These are phyloP conservation scores for Heterobasidion irregulare DNA, from an alignment of 1,284 basidiomycete species.

Conservation along the genomic window DNA sequence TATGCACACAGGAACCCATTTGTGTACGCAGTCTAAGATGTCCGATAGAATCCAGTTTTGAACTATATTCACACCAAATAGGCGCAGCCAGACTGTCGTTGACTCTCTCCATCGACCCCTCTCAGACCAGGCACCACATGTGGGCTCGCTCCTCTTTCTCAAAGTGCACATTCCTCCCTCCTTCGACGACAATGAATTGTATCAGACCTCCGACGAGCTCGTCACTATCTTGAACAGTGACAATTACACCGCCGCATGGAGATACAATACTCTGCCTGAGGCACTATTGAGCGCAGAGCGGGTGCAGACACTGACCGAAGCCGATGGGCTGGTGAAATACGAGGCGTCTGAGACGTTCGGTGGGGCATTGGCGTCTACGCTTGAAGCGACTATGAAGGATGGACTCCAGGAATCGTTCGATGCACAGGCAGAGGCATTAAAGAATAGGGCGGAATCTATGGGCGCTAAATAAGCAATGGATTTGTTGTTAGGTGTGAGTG, in stretches of 20 bases:
- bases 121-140: neutral
- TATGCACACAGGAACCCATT: slow-evolving; percentile 4
- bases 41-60: neutral
- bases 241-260: slow-evolving; percentile 5
- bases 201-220: neutral
- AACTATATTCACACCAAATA: neutral
- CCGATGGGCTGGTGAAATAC: slow-evolving; percentile 40
- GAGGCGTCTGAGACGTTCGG: slow-evolving; percentile 56
- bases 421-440: slow-evolving; percentile 52
- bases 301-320: slow-evolving; percentile 40
- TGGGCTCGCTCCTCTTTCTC: slow-evolving; percentile 3
- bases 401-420: slow-evolving; percentile 38
- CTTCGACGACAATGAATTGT: slow-evolving; percentile 5
- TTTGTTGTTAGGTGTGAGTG: neutral
- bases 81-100: slow-evolving; percentile 5
- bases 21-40: neutral
- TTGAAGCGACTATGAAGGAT: slow-evolving; percentile 34
- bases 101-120: slow-evolving; percentile 1
- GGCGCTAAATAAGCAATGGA: neutral
- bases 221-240: slow-evolving; percentile 4
- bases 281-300: slow-evolving; percentile 7
- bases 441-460: slow-evolving; percentile 35
- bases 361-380: slow-evolving; percentile 47
- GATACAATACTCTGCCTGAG: neutral
- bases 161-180: slow-evolving; percentile 8